Evolutionary conservation across 345 rosid species (phyloP).

Genomic region (Jatropha curcas): DNA sequence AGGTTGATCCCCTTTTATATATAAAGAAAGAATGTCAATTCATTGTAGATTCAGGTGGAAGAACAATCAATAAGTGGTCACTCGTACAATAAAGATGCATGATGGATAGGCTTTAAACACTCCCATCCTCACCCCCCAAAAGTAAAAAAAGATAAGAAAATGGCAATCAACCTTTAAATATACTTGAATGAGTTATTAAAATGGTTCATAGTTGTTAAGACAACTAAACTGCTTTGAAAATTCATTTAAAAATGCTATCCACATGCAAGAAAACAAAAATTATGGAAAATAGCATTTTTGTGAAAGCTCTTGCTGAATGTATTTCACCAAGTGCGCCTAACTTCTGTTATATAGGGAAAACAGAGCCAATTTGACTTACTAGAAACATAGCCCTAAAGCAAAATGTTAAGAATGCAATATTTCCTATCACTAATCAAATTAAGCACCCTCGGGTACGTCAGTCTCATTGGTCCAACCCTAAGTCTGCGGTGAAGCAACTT

Average conservation of each 20-base stretch:
- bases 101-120: too few species aligned
- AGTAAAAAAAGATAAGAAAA: neutral
- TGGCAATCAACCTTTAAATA: too few species aligned
- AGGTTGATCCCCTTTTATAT: constrained; percentile 59
- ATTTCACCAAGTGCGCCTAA: too few species aligned
- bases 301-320: too few species aligned
- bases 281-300: too few species aligned
- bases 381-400: neutral
- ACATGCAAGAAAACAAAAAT: too few species aligned
- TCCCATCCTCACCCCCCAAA: neutral
- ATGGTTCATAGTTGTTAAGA: too few species aligned
- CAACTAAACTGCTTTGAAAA: too few species aligned
- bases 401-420: neutral
- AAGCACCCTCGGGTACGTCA: neutral
- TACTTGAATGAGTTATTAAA: too few species aligned
- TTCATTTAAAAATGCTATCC: too few species aligned
- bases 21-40: neutral
- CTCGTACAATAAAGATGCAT: neutral
- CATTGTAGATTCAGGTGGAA: neutral
- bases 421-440: neutral
- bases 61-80: neutral
- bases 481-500: neutral
- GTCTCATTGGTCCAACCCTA: neutral
- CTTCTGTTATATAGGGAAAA: neutral
- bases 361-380: neutral